Evolutionary conservation across 345 rosid genomes (phyloP), one percentile per base, ranked within the genome.

Genomic region (Melastoma malabathricum): DNA sequence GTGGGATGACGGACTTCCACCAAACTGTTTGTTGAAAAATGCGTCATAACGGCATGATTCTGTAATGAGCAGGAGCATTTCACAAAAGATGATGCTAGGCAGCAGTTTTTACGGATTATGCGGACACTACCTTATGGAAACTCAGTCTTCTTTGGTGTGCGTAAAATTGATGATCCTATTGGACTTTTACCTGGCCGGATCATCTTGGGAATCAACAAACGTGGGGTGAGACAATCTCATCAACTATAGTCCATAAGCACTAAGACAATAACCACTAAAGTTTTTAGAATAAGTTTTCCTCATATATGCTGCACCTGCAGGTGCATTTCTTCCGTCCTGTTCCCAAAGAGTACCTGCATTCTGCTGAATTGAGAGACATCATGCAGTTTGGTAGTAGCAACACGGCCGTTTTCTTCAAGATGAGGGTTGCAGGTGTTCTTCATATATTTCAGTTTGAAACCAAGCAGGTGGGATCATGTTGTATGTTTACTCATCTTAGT

Each of bases 341-440:
- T 69, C 98, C 98, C 8, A 92, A 87, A 62, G 95, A 92, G 57
- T 92, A 92, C 68, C 58, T 92, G 54, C 98, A 92, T 70, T 92
- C 98, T 17, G 92, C 96, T 3, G 96, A 92, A 67, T 56, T 92
- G 53, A 76, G 98, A 69, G 98, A 92, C 69, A 92, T 92, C 67
- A 92, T 92, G 95, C 96, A 87, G 67, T 92, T 92, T 73, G 98
- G 98, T 20, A 92, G 98, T 48, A 92, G 95, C 78, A 87, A 92
- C 60, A 80, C 89, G 59, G 98, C 96, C 60, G 96, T 92, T 39
- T 92, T 87, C 69, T 92, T 87, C 71, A 87, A 87, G 73, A 92
- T 92, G 98, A 77, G 96, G 70, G 98, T 92, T 55, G 98, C 98
- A 44, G 98, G 96, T 56, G 95, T 87, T 64, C 96, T 92, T 67